Base-by-base conservation (phyloP, 2,329 filamentous ascomycete genomes). In the Ophiostoma tasmaniense region DNA sequence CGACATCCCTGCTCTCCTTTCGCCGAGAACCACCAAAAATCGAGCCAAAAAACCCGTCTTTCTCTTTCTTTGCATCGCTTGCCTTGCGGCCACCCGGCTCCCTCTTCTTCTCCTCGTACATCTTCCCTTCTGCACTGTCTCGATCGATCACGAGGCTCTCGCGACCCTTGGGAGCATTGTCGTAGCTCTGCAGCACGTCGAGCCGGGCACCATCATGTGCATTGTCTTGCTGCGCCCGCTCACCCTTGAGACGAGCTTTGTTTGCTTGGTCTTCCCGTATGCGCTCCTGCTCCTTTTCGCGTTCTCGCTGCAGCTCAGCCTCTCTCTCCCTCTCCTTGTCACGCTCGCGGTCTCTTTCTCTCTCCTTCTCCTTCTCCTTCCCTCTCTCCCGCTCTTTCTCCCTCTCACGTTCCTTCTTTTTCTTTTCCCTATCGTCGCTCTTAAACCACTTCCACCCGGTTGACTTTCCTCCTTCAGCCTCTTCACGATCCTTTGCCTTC, bases 21-120 rank as follows among this genome's bases (percentile, higher is more conserved):
- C 94, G 96, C 81, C 96, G 96, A 71, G 90, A 86, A 59, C 92
- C 91, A 20, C 93, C 92, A 75, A 99, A 98, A 68, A 99, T 88
- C 0, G 93, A 95, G 0, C 93, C 94, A 73, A 99, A 93, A n/a
- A 98, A 84, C 8, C 93, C 89, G 71, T 97, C 92, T 76, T 96
- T 97, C 73, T 97, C 93, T 77, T 93, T 97, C 80, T 94, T 97
- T 25, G 88, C 84, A 39, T 90, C 90, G 0, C 85, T 84, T 4
- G 87, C 85, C 76, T 93, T 95, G 62, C 92, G 88, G 72, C 81
- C 85, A 74, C 86, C 89, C 3, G 35, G 2, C 73, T 93, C 90
- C 77, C 95, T 96, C 78, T 90, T 94, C 62, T 91, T 86, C 75
- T 96, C 92, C 73, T 92, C 90, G 70, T 93, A 87, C 8, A 95